These are phyloP conservation scores for Myochromella boudieri DNA, from an alignment of 768 basidiomycete species.

Conservation along the genomic window DNA sequence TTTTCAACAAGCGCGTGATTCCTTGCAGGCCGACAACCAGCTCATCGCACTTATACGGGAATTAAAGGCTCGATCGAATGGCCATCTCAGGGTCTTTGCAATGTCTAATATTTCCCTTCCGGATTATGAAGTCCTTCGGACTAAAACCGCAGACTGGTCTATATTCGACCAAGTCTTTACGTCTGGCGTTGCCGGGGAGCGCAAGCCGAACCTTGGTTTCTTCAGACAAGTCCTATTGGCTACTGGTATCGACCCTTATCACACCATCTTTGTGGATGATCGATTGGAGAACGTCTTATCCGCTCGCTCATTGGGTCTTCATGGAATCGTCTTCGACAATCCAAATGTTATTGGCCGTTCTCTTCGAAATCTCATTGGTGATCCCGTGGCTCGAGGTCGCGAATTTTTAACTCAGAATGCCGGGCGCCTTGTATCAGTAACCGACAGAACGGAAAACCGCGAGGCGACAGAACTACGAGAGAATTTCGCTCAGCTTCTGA, in stretches of 20 bases:
- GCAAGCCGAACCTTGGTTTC: conserved; percentile 56
- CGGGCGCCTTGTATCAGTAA: conserved; percentile 42
- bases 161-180: conserved; percentile 52
- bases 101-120: conserved; percentile 62
- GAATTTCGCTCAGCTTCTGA: conserved; percentile 60
- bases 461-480: conserved; percentile 39
- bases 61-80: conserved; percentile 37
- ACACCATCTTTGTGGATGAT: conserved; percentile 59
- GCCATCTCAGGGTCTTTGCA: conserved; percentile 43
- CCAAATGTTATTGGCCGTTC: conserved; percentile 38
- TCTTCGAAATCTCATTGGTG: conserved; percentile 46
- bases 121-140: conserved; percentile 46
- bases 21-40: conserved; percentile 42
- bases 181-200: conserved; percentile 49
- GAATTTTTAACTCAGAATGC: conserved; percentile 41
- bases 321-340: conserved; percentile 52
- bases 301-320: conserved; percentile 55
- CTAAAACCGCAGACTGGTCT: conserved; percentile 47
- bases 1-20: conserved; percentile 47
- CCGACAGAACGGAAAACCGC: conserved; percentile 28
- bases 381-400: conserved; percentile 43
- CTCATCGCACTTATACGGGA: conserved; percentile 47
- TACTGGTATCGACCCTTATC: conserved; percentile 42
- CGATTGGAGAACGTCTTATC: conserved; percentile 58
- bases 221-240: conserved; percentile 47